Conservation (phyloP, 768 basidiomycete genomes). For the Fomitopsis pulvina region DNA sequence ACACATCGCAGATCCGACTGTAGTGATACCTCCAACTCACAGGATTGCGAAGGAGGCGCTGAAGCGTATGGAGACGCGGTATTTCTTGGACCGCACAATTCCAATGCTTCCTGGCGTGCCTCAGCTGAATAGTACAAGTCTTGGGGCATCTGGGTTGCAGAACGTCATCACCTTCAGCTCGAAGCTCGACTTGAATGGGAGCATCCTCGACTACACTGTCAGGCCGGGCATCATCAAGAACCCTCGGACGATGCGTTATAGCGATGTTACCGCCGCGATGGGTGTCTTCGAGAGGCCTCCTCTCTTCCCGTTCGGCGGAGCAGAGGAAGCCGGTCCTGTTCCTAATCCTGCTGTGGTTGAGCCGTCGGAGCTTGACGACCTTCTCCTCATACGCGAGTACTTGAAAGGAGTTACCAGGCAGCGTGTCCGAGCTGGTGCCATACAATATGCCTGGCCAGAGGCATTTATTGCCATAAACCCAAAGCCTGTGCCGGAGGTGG, state of each 20-base stretch:
- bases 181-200: slow-evolving; percentile 53
- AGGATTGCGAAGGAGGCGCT: slow-evolving; percentile 52
- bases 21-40: slow-evolving; percentile 67
- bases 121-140: slow-evolving; percentile 36
- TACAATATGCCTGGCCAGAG: slow-evolving; percentile 19
- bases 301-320: slow-evolving; percentile 42
- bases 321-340: slow-evolving; percentile 16
- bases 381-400: slow-evolving; percentile 27
- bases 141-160: slow-evolving; percentile 32
- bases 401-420: slow-evolving; percentile 8
- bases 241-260: slow-evolving; percentile 57
- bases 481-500: slow-evolving; percentile 20
- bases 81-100: slow-evolving; percentile 56
- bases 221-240: slow-evolving; percentile 71
- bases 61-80: slow-evolving; percentile 43
- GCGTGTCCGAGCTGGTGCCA: slow-evolving; percentile 15
- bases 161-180: slow-evolving; percentile 77
- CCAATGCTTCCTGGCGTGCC: slow-evolving; percentile 69
- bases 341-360: slow-evolving; percentile 1
- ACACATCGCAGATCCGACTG: slow-evolving; percentile 91
- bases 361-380: slow-evolving; percentile 11
- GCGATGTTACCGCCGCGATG: slow-evolving; percentile 51
- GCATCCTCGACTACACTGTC: slow-evolving; percentile 65
- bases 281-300: slow-evolving; percentile 15
- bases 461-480: slow-evolving; percentile 22